A percentile compares a stretch with the other conserved stretches of the same genome.
Conservation (phyloP, 441 rosid genomes). For the Oxalis stricta region DNA sequence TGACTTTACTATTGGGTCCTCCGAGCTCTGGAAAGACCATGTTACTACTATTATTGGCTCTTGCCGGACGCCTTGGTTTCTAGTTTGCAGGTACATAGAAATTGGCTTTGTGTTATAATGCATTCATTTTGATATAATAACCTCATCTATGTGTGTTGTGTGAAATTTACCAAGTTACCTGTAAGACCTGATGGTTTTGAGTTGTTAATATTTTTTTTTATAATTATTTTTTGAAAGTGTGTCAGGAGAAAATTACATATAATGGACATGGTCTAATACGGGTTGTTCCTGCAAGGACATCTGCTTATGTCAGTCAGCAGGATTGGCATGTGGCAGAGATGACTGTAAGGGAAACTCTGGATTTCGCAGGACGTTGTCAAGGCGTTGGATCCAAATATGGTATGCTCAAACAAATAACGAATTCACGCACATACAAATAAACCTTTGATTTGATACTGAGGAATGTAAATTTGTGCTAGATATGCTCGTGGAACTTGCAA, state of each 20-base stretch:
- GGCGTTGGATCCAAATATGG: slow-evolving; percentile 95
- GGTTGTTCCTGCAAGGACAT: slow-evolving; percentile 87
- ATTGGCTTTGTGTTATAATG: not conserved
- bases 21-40: slow-evolving; percentile 99
- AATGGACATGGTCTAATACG: slow-evolving; percentile 70
- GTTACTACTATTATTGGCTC: slow-evolving; percentile 74
- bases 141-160: not conserved
- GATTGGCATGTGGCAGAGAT: slow-evolving; percentile 93
- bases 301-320: slow-evolving; percentile 93
- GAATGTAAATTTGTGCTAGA: slow-evolving; percentile 28
- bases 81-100: slow-evolving; percentile 50
- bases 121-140: not conserved
- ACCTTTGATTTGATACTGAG: slow-evolving; percentile 15
- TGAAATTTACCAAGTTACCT: not conserved
- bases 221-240: slow-evolving; percentile 8
- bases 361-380: slow-evolving; percentile 88
- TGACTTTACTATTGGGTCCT: slow-evolving; percentile 90
- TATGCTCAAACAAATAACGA: slow-evolving; percentile 31
- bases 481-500: slow-evolving; percentile 86
- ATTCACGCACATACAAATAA: not conserved
- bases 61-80: slow-evolving; percentile 80
- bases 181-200: too few species aligned
- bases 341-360: slow-evolving; percentile 85
- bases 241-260: slow-evolving; percentile 69
- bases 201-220: slow-evolving; percentile 2